Conservation (phyloP, 768 basidiomycete species). For the Boletus rufocinnamomeus region DNA sequence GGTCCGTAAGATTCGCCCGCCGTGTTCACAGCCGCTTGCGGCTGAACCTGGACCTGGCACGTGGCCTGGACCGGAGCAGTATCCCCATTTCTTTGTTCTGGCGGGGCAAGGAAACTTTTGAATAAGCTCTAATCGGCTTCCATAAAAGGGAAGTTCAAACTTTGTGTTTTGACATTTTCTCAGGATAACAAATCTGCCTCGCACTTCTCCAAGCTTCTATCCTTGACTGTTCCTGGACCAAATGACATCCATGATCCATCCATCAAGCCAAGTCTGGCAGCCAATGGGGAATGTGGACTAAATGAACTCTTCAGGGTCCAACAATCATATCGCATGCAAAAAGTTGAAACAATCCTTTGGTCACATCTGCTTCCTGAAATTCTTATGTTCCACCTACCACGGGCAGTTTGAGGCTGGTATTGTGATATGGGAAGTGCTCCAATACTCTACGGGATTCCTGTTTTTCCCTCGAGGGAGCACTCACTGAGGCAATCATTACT, state of each 20-base stretch:
- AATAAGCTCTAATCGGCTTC: not conserved
- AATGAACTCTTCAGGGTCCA: not conserved
- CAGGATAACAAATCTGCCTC: not conserved
- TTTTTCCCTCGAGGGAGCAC: too few relatives aligned
- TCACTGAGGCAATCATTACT: too few relatives aligned
- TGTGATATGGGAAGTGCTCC: too few relatives aligned
- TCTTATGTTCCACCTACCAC: too few relatives aligned
- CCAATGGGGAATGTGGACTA: not conserved
- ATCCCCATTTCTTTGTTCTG: not conserved
- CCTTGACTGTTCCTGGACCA: not conserved
- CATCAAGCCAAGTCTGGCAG: not conserved
- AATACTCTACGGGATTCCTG: too few relatives aligned
- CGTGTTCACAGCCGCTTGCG: slow-evolving; percentile 5
- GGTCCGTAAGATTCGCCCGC: not conserved
- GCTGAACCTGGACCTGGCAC: slow-evolving; percentile 8
- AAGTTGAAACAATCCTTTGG: too few relatives aligned
- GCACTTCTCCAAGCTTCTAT: not conserved
- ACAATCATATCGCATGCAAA: not conserved
- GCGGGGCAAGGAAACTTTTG: not conserved
- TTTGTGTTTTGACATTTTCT: not conserved
- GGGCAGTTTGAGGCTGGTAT: too few relatives aligned
- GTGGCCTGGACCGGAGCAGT: not conserved
- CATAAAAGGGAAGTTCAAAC: not conserved
- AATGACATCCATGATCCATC: not conserved
- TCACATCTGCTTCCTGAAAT: too few relatives aligned